Percentiles rank a stretch among this genome's conserved stretches.
Conservation (phyloP, 345 rosid species). For the Brassica carinata region DNA sequence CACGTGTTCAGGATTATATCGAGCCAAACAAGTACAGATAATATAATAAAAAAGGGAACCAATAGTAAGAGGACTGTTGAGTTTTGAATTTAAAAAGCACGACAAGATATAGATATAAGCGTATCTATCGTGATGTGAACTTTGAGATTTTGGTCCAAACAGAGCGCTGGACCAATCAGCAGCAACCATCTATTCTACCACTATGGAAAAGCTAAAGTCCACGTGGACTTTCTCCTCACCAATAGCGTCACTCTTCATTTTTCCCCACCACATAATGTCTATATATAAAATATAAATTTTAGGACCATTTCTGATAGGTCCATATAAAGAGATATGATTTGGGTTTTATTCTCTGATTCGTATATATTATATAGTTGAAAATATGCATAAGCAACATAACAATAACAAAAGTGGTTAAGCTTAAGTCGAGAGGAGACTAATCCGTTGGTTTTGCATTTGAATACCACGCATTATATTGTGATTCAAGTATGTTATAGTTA, state of each 20-base stretch:
- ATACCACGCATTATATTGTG: neutral
- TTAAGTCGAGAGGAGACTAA: constrained; percentile 2
- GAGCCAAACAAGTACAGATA: constrained; percentile 30
- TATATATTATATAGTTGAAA: neutral
- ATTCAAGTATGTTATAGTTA: neutral
- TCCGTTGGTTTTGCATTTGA: neutral
- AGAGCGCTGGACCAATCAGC: constrained; percentile 37
- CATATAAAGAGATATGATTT: neutral
- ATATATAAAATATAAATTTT: neutral
- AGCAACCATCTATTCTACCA: constrained; percentile 36
- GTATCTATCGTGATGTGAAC: constrained; percentile 27
- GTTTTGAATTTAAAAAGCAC: constrained; percentile 25
- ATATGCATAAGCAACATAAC: constrained; percentile 6
- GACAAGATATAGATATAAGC: constrained; percentile 31
- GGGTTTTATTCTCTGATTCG: neutral
- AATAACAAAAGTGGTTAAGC: neutral
- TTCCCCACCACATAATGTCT: constrained; percentile 23
- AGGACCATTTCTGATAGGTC: constrained; percentile 20
- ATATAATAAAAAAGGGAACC: neutral
- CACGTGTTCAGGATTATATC: constrained; percentile 21
- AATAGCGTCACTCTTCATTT: constrained; percentile 28
- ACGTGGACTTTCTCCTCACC: constrained; percentile 30
- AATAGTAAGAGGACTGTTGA: constrained; percentile 1
- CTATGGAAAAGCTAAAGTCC: constrained; percentile 18
- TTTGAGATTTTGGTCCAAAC: constrained; percentile 35